Percentiles rank a stretch among this genome's conserved stretches.
phyloP scores from a whole-genome alignment of 257 asterid species.

The Knoxia roxburghii region DNA sequence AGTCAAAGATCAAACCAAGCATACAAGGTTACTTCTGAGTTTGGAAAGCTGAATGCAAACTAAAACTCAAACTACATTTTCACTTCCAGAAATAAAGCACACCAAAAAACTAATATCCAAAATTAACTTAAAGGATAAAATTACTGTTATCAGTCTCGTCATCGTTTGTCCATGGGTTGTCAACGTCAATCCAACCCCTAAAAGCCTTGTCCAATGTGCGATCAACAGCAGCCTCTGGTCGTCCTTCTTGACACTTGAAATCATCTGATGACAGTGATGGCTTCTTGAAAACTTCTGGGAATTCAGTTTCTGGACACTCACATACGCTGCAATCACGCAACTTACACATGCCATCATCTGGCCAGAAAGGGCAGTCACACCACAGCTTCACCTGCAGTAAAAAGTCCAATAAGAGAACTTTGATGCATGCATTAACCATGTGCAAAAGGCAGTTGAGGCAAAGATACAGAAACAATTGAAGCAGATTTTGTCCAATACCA shows the following conservation, averaged over 20 bases:
- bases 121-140: slow-evolving; percentile 15
- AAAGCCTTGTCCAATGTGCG: slow-evolving; percentile 90
- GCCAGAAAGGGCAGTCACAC: slow-evolving; percentile 99
- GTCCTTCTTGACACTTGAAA: slow-evolving; percentile 92
- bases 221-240: slow-evolving; percentile 79
- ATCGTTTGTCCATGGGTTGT: slow-evolving; percentile 92
- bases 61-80: background rate
- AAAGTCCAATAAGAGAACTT: slow-evolving; percentile 4
- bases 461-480: background rate
- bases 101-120: background rate
- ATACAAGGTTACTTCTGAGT: background rate
- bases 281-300: slow-evolving; percentile 74
- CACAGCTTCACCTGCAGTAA: slow-evolving; percentile 73
- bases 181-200: slow-evolving; percentile 87
- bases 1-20: background rate
- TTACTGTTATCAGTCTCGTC: slow-evolving; percentile 94
- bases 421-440: slow-evolving; percentile 14
- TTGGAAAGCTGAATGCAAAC: background rate
- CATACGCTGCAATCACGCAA: slow-evolving; percentile 94
- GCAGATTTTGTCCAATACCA: background rate
- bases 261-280: slow-evolving; percentile 56
- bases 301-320: slow-evolving; percentile 88
- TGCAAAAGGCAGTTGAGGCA: background rate
- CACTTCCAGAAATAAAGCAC: background rate
- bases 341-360: slow-evolving; percentile 96